A percentile compares a stretch with the other conserved stretches of the same genome.
These are phyloP conservation scores for Taiozyma sp. DNA, from an alignment of 1,139 yeast genomes.

Conservation along the genomic window DNA sequence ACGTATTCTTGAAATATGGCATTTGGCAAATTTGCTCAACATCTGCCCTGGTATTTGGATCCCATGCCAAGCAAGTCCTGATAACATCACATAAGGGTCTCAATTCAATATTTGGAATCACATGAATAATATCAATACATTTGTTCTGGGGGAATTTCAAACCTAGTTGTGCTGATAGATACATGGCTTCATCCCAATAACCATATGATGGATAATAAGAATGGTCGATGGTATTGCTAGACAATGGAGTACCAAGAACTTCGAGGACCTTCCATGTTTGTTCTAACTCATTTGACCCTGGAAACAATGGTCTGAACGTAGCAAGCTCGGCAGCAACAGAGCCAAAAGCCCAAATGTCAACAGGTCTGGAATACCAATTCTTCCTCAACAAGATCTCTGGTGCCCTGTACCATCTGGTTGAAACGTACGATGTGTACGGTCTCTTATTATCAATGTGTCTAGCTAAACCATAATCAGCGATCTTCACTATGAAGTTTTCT, in stretches of 20 bases:
- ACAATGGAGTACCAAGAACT: conserved; percentile 66
- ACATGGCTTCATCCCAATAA: conserved; percentile 56
- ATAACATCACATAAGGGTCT: conserved; percentile 45
- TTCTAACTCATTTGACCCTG: conserved; percentile 76
- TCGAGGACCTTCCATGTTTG: conserved; percentile 66
- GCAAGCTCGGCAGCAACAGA: conserved; percentile 80
- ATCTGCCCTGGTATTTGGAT: conserved; percentile 51
- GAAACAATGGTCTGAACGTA: conserved; percentile 73
- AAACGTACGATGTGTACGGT: conserved; percentile 75
- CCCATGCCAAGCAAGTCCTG: conserved; percentile 60
- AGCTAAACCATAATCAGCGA: conserved; percentile 92
- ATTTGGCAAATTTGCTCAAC: conserved; percentile 41
- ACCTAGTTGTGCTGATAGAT: conserved; percentile 47
- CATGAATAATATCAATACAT: conserved; percentile 33
- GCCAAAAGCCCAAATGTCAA: conserved; percentile 96
- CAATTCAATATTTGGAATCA: conserved; percentile 36
- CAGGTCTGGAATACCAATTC: conserved; percentile 62
- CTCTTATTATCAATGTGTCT: conserved; percentile 52
- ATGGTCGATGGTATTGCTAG: conserved; percentile 22
- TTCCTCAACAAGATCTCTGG: conserved; percentile 83
- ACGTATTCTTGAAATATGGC: conserved; percentile 49
- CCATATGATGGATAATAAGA: conserved; percentile 54
- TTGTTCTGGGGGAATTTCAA: conserved; percentile 43
- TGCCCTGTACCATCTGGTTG: conserved; percentile 95
- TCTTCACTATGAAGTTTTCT: conserved; percentile 62